Base-by-base conservation (phyloP, 352 stramenopile genomes). In the Lagenidium giganteum region DNA sequence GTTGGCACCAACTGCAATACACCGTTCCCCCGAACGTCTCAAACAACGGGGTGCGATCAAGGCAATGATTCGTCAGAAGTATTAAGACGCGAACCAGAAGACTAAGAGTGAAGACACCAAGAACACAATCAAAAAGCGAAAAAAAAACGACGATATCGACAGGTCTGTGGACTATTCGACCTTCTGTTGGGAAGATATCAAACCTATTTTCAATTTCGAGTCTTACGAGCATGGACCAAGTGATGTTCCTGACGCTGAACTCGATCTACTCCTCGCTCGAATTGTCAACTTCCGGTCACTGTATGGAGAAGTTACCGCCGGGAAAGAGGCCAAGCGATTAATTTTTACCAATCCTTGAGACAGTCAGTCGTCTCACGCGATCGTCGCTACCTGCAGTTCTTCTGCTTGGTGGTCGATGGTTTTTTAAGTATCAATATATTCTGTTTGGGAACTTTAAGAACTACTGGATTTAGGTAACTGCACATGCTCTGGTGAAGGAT, bases 21-120 rank as follows among this genome's bases (percentile, higher is more conserved):
- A 42, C 22, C 42, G 42, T 51, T 32, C 29, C n/a, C 42, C 31
- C 23, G 20, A 42, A 41, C 42, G 42, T 13, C 18, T 51, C 17
- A 42, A 42, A 29, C 42, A 32, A 50, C 42, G 30, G 42, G 17
- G 14, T 41, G 31, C 30, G 13, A 32, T 51, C 12, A 51, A 51
- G 24, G 42, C 24, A 41, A 42, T 42, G 42, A 32, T 42, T 29
- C 42, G 32, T 14, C 29, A 51, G 43, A 43, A 51, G 32, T 34
- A 42, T 36, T 14, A 28, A 20, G 43, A 41, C 9, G 42, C 13
- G 22, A 23, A 51, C 23, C n/a, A 42, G 31, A 41, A 32, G 28
- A 42, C 31, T 29, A 22, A 17, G 21, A 30, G 0, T 51, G 1
- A n/a, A n/a, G n/a, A n/a, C n/a, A n/a, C n/a, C n/a, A n/a, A n/a